These are phyloP conservation scores for Candida smagusa DNA, from an alignment of 1,139 yeast species.

Conservation along the genomic window DNA sequence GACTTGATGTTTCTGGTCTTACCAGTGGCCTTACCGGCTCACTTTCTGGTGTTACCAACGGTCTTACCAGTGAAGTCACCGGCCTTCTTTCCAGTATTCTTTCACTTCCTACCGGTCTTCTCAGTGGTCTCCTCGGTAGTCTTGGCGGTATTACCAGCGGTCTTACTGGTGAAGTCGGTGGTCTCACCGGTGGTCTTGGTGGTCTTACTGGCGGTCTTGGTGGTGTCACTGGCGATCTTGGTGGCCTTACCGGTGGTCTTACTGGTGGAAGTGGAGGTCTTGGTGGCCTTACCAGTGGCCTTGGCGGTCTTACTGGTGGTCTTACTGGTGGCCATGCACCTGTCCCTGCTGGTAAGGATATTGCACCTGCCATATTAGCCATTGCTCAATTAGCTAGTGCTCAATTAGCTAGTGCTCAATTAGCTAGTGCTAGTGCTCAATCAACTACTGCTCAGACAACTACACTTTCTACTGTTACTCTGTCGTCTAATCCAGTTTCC, in stretches of 20 bases:
- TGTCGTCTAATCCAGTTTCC: too few species aligned
- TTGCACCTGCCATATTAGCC: too few species aligned
- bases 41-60: not conserved
- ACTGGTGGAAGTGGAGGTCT: not conserved
- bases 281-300: not conserved
- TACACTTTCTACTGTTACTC: too few species aligned
- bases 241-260: not conserved
- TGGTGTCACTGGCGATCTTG: not conserved
- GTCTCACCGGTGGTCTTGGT: not conserved
- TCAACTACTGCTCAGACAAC: too few species aligned
- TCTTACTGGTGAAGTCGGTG: not conserved
- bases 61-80: not conserved
- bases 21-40: not conserved
- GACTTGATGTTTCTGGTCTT: not conserved
- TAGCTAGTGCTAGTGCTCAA: too few species aligned
- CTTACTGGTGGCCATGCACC: not conserved
- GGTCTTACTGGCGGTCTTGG: not conserved
- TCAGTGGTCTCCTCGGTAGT: not conserved
- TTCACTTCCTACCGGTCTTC: not conserved
- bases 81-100: not conserved
- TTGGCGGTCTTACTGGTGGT: not conserved
- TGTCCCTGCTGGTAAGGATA: not conserved
- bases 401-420: too few species aligned
- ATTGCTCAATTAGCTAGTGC: too few species aligned
- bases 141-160: not conserved